Percentiles rank a stretch among this genome's conserved stretches.
These are phyloP conservation scores for Aspergillus japonicus DNA, from an alignment of 2,329 filamentous ascomycete species.

Conservation along the genomic window DNA sequence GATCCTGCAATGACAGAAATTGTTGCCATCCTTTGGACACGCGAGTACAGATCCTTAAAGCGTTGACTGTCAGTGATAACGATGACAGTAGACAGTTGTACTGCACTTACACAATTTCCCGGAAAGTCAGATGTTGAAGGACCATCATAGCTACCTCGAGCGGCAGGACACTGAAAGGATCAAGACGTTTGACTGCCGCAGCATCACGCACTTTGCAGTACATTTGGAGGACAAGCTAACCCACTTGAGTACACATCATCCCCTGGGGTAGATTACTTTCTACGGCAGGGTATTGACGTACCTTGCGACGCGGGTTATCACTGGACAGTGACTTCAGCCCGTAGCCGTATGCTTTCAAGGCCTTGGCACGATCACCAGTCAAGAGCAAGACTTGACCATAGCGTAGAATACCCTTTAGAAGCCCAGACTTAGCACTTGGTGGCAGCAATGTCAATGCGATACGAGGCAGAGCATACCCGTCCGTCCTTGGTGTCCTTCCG, in stretches of 20 bases:
- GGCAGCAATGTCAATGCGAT: not conserved
- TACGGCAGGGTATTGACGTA: conserved; percentile 16
- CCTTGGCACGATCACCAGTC: conserved; percentile 53
- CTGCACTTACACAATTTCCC: conserved; percentile 46
- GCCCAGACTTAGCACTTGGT: conserved; percentile 9
- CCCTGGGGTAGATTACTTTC: not conserved
- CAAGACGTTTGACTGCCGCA: conserved; percentile 29
- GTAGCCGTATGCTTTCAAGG: conserved; percentile 57
- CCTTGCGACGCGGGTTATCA: conserved; percentile 35
- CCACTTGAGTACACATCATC: conserved; percentile 1
- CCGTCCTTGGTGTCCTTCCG: conserved; percentile 50
- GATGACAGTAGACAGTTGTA: not conserved
- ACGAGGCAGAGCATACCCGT: conserved; percentile 37
- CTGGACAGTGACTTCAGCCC: conserved; percentile 54
- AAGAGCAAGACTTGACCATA: conserved; percentile 49
- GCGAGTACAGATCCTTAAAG: conserved; percentile 46
- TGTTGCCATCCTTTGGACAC: conserved; percentile 57
- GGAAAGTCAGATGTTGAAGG: conserved; percentile 53
- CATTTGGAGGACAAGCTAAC: conserved; percentile 45
- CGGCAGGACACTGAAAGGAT: conserved; percentile 56
- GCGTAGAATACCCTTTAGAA: conserved; percentile 53
- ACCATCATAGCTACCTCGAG: conserved; percentile 55
- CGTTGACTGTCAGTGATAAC: not conserved
- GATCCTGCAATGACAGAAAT: conserved; percentile 48
- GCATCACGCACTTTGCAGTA: conserved; percentile 46